These are phyloP conservation scores for Colletotrichum tamarilloi DNA, from an alignment of 2,329 filamentous ascomycete genomes.

Conservation along the genomic window DNA sequence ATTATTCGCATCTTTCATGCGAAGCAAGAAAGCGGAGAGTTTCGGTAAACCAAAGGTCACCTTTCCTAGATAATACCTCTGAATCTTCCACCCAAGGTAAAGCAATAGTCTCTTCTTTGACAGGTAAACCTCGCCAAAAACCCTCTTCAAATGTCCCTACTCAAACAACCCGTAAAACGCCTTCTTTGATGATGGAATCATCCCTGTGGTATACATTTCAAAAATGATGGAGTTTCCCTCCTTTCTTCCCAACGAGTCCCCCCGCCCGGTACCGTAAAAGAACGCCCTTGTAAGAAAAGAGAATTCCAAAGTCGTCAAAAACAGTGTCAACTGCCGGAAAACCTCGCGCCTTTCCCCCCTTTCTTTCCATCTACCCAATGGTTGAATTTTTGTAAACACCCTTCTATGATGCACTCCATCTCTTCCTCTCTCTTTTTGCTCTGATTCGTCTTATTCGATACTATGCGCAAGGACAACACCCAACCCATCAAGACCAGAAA, in stretches of 20 bases:
- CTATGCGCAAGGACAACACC: not conserved
- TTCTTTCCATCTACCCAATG: not conserved
- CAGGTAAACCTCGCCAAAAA: not conserved
- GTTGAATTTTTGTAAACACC: no score
- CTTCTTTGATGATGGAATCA: not conserved
- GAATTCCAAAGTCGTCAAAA: not conserved
- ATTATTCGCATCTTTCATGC: not conserved
- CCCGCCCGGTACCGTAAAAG: not conserved
- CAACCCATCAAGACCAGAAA: slow-evolving; percentile 12
- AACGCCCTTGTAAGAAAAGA: not conserved
- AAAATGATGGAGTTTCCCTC: not conserved
- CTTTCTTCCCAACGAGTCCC: not conserved
- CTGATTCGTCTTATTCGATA: not conserved
- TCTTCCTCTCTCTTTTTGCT: not conserved
- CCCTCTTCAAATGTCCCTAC: not conserved
- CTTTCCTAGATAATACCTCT: not conserved
- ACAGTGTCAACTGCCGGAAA: not conserved
- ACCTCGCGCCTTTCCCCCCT: no score
- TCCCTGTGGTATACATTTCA: not conserved
- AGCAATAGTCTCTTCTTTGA: not conserved
- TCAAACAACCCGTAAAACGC: not conserved
- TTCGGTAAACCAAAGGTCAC: not conserved
- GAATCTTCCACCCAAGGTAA: not conserved
- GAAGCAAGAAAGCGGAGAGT: not conserved
- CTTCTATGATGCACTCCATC: not conserved